Percentiles rank a stretch among this genome's conserved stretches.
Evolutionary conservation across 78 protist species (phyloP).

Genomic region (Pigoraptor vietnamica): DNA sequence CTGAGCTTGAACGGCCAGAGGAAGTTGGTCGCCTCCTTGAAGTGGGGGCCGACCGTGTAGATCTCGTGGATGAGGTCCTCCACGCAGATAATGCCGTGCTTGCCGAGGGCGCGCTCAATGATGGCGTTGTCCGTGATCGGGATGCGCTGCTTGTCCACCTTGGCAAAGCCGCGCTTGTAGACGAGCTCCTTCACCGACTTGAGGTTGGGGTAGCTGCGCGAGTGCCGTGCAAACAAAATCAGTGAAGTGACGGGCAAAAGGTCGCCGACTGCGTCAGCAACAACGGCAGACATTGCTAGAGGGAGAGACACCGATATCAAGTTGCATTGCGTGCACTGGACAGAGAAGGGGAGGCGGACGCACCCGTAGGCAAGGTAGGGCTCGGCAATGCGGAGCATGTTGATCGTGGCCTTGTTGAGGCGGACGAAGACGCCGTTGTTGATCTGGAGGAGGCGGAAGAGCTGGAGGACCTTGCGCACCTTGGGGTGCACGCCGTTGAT

Average conservation of each 20-base stretch:
- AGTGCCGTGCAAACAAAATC: not conserved
- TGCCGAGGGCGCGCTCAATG: constrained; percentile 79
- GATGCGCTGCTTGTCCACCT: constrained; percentile 88
- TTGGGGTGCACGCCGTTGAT: constrained; percentile 94
- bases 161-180: constrained; percentile 98
- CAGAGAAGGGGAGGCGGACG: no score
- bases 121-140: constrained; percentile 88
- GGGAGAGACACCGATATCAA: not conserved
- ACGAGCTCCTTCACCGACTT: constrained; percentile 91
- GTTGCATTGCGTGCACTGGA: no score
- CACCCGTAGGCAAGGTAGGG: constrained; percentile 97
- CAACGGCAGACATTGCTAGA: not conserved
- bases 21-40: constrained; percentile 89
- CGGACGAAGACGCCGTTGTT: constrained; percentile 96
- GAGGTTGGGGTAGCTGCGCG: constrained; percentile 84
- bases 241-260: not conserved
- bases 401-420: constrained; percentile 96
- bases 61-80: constrained; percentile 99
- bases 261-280: not conserved
- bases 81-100: constrained; percentile 85
- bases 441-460: constrained; percentile 98
- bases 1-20: constrained; percentile 99
- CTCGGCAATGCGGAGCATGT: constrained; percentile 94
- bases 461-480: constrained; percentile 91
- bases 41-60: constrained; percentile 93